These are phyloP conservation scores for Angomonas deanei DNA, from an alignment of 208 protist genomes.

Conservation along the genomic window DNA sequence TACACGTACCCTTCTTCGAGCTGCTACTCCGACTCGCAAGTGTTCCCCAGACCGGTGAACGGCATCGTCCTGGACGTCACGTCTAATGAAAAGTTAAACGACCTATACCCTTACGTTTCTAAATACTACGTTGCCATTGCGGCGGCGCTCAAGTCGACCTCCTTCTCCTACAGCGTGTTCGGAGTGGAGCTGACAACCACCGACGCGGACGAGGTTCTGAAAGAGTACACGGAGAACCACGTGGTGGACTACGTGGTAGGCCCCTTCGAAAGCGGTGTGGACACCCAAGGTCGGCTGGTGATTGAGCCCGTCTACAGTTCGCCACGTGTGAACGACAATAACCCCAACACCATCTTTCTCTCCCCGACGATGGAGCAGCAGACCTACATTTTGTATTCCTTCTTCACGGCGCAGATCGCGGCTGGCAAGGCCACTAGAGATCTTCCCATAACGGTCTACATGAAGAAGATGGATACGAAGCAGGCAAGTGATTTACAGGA, in stretches of 20 bases:
- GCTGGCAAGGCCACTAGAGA: not conserved
- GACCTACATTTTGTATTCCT: slow-evolving; percentile 30
- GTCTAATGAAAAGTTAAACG: too few species aligned
- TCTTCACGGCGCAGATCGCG: not conserved
- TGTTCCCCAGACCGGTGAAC: too few species aligned
- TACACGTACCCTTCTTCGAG: not conserved
- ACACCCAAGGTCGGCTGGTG: slow-evolving; percentile 4
- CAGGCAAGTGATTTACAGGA: too few species aligned
- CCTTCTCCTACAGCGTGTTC: too few species aligned
- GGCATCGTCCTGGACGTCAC: too few species aligned
- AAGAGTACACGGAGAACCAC: not conserved
- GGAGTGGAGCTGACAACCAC: too few species aligned
- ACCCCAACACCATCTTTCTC: slow-evolving; percentile 18
- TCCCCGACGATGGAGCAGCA: slow-evolving; percentile 49
- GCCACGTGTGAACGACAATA: not conserved
- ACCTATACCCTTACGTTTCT: too few species aligned
- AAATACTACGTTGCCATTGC: too few species aligned
- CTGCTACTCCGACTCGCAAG: too few species aligned
- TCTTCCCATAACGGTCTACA: too few species aligned
- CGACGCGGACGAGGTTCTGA: not conserved
- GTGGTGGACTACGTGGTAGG: not conserved
- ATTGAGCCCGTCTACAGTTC: slow-evolving; percentile 17
- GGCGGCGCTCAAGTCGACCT: too few species aligned
- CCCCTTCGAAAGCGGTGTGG: not conserved
- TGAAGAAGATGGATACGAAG: too few species aligned